These are phyloP conservation scores for Geoglossum cookeanum DNA, from an alignment of 2,329 filamentous ascomycete genomes.

Conservation along the genomic window DNA sequence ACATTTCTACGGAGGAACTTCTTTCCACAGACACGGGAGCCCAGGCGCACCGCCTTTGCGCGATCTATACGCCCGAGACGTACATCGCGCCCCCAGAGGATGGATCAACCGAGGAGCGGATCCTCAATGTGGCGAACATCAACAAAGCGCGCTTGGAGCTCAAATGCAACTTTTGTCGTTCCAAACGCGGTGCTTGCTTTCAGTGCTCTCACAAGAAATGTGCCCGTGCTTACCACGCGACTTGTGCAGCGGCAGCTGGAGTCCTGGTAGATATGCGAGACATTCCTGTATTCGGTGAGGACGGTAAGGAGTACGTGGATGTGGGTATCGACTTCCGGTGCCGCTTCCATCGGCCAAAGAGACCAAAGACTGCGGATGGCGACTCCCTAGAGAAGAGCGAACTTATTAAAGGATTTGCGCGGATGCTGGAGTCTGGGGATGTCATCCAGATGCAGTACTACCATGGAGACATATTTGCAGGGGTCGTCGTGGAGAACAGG, in stretches of 20 bases:
- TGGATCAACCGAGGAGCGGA: conserved; percentile 39
- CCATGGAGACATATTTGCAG: conserved; percentile 77
- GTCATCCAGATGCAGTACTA: conserved; percentile 75
- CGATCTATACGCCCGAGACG: conserved; percentile 80
- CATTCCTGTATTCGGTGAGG: conserved; percentile 71
- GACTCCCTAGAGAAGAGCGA: conserved; percentile 51
- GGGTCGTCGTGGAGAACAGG: conserved; percentile 69
- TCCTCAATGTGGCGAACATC: conserved; percentile 64
- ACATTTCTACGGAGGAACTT: conserved; percentile 64
- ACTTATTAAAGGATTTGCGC: conserved; percentile 48
- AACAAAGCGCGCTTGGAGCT: conserved; percentile 75
- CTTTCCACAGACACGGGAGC: conserved; percentile 73
- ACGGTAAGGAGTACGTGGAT: conserved; percentile 81
- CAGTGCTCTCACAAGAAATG: conserved; percentile 95
- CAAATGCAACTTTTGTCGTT: conserved; percentile 88
- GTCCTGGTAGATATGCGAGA: conserved; percentile 79
- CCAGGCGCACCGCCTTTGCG: conserved; percentile 75
- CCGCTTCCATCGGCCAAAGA: conserved; percentile 79
- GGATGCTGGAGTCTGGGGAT: conserved; percentile 48
- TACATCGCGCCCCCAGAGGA: conserved; percentile 54
- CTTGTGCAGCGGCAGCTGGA: conserved; percentile 78
- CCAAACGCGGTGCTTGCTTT: conserved; percentile 88
- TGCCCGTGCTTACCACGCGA: conserved; percentile 81
- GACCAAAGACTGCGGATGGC: conserved; percentile 54
- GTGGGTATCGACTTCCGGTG: conserved; percentile 87